Evolutionary conservation across 805 yeast genomes (phyloP).

Genomic region (Metschnikowia lachancei): DNA sequence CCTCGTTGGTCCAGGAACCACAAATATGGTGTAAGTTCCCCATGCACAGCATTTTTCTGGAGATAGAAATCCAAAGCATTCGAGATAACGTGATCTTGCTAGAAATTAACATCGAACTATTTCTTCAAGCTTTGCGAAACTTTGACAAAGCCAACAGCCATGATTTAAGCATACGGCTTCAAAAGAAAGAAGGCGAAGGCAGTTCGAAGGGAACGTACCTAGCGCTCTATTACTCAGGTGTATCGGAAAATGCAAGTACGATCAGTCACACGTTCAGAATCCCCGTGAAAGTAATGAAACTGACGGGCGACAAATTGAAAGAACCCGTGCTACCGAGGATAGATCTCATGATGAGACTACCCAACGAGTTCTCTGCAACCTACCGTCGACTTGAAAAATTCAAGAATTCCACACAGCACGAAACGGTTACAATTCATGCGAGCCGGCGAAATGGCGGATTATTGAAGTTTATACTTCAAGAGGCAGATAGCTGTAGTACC

Average conservation of each 20-base stretch:
- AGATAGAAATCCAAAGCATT: conserved; percentile 50
- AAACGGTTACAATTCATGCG: conserved; percentile 49
- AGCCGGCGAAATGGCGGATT: conserved; percentile 45
- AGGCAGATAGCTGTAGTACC: conserved; percentile 51
- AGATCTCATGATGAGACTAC: conserved; percentile 54
- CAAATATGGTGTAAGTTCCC: conserved; percentile 66
- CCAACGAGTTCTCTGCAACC: conserved; percentile 48
- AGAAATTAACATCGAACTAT: conserved; percentile 61
- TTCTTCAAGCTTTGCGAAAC: conserved; percentile 55
- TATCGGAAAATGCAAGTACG: conserved; percentile 38
- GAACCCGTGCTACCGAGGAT: conserved; percentile 64
- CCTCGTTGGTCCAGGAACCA: conserved; percentile 51
- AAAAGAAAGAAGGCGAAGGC: conserved; percentile 36
- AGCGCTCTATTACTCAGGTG: conserved; percentile 54
- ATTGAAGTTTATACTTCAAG: conserved; percentile 51
- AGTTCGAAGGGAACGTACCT: conserved; percentile 47
- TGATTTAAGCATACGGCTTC: conserved; percentile 51
- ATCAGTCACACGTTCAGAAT: conserved; percentile 66
- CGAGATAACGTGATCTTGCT: conserved; percentile 55
- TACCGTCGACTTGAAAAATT: conserved; percentile 68
- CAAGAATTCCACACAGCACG: conserved; percentile 40
- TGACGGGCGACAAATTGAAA: conserved; percentile 45
- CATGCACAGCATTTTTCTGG: conserved; percentile 43
- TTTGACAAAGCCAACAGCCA: conserved; percentile 53
- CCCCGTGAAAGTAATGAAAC: conserved; percentile 63